These are phyloP conservation scores for Ocimum tenuiflorum DNA, from an alignment of 257 asterid species.

Conservation along the genomic window DNA sequence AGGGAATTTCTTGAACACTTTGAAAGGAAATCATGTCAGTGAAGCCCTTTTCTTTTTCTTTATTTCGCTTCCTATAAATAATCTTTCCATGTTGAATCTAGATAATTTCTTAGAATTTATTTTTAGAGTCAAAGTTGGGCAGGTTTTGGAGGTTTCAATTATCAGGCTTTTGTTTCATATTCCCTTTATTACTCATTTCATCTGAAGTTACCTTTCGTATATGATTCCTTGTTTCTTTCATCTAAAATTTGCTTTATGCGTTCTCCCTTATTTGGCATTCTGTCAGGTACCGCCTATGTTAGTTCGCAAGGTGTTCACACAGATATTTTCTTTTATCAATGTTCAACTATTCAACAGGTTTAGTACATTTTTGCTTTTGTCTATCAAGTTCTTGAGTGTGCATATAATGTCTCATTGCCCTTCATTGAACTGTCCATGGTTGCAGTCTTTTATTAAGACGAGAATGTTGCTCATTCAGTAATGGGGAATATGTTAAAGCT, in stretches of 20 bases:
- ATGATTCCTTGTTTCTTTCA: not conserved
- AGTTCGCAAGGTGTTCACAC: no score
- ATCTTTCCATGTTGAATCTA: constrained; percentile 11
- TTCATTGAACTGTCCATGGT: no score
- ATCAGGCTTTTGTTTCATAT: not conserved
- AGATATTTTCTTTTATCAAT: no score
- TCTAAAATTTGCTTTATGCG: not conserved
- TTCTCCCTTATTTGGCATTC: not conserved
- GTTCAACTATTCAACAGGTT: no score
- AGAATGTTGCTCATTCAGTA: no score
- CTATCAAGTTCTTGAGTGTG: no score
- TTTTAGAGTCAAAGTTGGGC: constrained; percentile 6
- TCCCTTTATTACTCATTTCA: not conserved
- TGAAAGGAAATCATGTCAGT: constrained; percentile 81
- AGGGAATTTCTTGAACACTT: constrained; percentile 67
- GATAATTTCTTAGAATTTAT: no score
- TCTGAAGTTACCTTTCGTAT: not conserved
- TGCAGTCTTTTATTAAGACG: no score
- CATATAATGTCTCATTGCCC: no score
- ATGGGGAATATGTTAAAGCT: no score
- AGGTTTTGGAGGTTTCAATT: not conserved
- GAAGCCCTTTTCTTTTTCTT: constrained; percentile 9
- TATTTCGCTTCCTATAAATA: constrained; percentile 11
- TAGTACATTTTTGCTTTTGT: no score
- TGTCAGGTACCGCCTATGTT: no score